Conservation (phyloP, 225 moss, liverwort and hornwort species). For the Ulota crispa region DNA sequence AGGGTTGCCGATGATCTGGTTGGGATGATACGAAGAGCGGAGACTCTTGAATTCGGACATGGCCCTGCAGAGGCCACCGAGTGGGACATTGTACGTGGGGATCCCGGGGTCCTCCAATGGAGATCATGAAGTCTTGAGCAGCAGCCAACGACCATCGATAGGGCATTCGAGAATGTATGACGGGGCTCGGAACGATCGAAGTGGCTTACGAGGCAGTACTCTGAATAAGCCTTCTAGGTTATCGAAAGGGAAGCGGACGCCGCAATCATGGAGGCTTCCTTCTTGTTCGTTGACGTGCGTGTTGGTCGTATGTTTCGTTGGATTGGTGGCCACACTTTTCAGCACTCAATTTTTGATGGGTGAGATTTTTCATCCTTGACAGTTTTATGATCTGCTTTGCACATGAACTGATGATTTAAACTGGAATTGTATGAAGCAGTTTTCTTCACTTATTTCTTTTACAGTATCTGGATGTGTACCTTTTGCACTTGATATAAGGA, state of each 20-base stretch:
- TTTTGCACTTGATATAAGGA: not conserved
- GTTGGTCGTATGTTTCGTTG: conserved; percentile 44
- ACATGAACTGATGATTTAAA: not conserved
- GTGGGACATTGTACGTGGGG: conserved; percentile 54
- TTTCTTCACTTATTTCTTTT: not conserved
- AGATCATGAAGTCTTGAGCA: conserved; percentile 54
- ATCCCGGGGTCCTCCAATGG: conserved; percentile 43
- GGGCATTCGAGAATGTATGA: conserved; percentile 68
- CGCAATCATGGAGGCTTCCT: conserved; percentile 46
- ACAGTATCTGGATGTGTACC: not conserved
- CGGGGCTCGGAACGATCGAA: conserved; percentile 54
- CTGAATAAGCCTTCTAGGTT: conserved; percentile 45
- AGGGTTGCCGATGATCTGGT: conserved; percentile 18
- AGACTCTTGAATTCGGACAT: conserved; percentile 33
- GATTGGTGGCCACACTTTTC: conserved; percentile 53
- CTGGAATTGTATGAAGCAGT: not conserved
- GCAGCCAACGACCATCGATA: conserved; percentile 36
- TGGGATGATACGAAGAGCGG: conserved; percentile 34
- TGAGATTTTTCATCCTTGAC: conserved; percentile 1
- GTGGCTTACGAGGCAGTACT: conserved; percentile 35
- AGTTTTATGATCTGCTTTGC: not conserved
- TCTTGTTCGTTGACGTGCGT: conserved; percentile 53
- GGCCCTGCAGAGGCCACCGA: conserved; percentile 82
- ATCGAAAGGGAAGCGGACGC: conserved; percentile 54
- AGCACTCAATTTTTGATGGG: conserved; percentile 48